A percentile compares a stretch with the other conserved stretches of the same genome.
Evolutionary conservation across 2,329 filamentous ascomycete species (phyloP).

Genomic region (Penicillium sp.): DNA sequence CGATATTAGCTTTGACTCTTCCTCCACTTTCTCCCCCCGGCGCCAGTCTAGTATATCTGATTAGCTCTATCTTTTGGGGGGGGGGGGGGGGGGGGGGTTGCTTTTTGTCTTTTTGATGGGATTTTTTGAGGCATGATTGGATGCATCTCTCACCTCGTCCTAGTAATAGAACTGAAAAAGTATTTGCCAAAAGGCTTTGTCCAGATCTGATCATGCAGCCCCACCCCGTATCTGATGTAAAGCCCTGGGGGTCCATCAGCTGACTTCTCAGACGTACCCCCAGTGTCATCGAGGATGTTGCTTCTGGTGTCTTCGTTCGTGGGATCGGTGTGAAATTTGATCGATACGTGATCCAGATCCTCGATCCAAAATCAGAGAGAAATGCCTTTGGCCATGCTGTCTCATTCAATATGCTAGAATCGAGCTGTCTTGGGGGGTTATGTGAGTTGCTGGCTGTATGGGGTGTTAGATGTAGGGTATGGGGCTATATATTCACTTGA

Average conservation of each 20-base stretch:
- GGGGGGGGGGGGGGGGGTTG: no score
- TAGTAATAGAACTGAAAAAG: slow-evolving; percentile 68
- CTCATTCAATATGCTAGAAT: slow-evolving; percentile 6
- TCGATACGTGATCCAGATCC: slow-evolving; percentile 95
- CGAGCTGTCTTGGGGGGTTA: not conserved
- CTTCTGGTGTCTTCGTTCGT: slow-evolving; percentile 72
- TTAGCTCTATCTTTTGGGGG: slow-evolving; percentile 21
- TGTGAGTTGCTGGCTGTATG: not conserved
- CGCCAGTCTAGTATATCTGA: slow-evolving; percentile 66
- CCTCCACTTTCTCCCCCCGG: slow-evolving; percentile 55
- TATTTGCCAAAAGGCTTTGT: slow-evolving; percentile 87
- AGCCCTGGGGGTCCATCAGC: slow-evolving; percentile 74
- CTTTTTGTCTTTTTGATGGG: not conserved
- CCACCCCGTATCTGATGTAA: slow-evolving; percentile 93
- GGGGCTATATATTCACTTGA: not conserved
- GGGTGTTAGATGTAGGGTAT: not conserved
- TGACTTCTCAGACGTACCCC: slow-evolving; percentile 80
- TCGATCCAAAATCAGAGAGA: slow-evolving; percentile 87
- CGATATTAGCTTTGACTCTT: slow-evolving; percentile 71
- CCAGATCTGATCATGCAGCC: slow-evolving; percentile 98
- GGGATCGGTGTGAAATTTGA: slow-evolving; percentile 82
- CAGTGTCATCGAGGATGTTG: slow-evolving; percentile 71
- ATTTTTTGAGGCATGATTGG: no score
- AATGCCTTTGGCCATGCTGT: slow-evolving; percentile 75
- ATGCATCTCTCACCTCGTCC: slow-evolving; percentile 64